Percentiles rank a stretch among this genome's conserved stretches.
Conservation (phyloP, 352 stramenopile species). For the Globisporangium megalacanthum region DNA sequence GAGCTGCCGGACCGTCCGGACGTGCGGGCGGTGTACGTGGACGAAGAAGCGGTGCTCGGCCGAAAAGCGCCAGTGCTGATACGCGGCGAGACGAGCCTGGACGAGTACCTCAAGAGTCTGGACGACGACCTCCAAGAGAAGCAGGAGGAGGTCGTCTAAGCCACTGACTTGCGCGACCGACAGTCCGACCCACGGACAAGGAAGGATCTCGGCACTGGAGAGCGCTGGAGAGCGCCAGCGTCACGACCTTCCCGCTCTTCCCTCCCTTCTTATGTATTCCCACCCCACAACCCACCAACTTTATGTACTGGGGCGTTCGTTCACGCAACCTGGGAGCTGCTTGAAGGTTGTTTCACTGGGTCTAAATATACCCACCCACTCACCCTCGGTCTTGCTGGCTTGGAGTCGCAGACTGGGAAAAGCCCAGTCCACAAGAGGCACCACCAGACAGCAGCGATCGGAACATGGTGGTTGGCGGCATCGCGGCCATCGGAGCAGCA, state of each 20-base stretch:
- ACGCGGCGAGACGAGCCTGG: slow-evolving; percentile 51
- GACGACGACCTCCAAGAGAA: slow-evolving; percentile 52
- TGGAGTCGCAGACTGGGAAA: background rate
- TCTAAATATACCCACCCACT: no score
- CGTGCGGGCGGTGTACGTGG: slow-evolving; percentile 92
- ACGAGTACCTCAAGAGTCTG: slow-evolving; percentile 69
- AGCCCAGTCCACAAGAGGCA: background rate
- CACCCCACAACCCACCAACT: no score
- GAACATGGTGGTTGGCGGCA: slow-evolving; percentile 11
- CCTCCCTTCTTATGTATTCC: no score
- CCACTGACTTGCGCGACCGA: background rate
- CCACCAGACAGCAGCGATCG: background rate
- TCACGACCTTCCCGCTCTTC: no score
- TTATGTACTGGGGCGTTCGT: no score
- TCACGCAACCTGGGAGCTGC: no score
- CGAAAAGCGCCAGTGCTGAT: slow-evolving; percentile 90
- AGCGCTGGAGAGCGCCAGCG: no score
- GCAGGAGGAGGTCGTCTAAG: slow-evolving; percentile 38
- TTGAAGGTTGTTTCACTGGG: no score
- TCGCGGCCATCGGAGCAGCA: slow-evolving; percentile 1
- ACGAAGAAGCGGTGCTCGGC: slow-evolving; percentile 89
- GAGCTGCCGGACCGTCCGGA: slow-evolving; percentile 90
- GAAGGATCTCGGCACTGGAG: background rate
- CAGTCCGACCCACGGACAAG: background rate
- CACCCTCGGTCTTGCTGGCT: no score